Evolutionary conservation across 306 rosid species (phyloP).

Genomic region (Cucurbita argyrosperma): DNA sequence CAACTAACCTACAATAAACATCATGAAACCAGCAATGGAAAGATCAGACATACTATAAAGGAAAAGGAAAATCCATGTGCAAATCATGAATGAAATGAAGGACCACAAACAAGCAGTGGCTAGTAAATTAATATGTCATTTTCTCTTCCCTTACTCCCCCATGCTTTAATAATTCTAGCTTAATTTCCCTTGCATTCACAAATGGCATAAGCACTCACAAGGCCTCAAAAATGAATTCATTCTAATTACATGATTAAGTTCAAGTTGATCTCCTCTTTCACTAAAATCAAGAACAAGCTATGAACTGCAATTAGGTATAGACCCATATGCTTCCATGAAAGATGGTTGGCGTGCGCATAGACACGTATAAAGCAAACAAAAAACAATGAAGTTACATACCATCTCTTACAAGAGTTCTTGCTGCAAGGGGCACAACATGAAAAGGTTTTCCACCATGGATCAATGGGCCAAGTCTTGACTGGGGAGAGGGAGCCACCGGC

Average conservation of each 20-base stretch:
- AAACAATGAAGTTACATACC: conserved; percentile 28
- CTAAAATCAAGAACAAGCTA: not conserved
- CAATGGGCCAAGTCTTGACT: conserved; percentile 49
- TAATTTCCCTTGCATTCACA: not conserved
- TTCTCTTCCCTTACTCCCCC: not conserved
- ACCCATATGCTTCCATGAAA: not conserved
- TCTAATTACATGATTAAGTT: not conserved
- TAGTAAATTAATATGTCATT: not conserved
- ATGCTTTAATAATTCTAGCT: not conserved
- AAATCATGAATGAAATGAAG: not conserved
- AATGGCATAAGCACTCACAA: not conserved
- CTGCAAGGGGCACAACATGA: conserved; percentile 39
- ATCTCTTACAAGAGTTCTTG: conserved; percentile 63
- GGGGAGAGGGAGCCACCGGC: conserved; percentile 51
- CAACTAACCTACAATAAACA: not conserved
- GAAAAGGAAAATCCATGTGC: not conserved
- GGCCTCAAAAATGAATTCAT: not conserved
- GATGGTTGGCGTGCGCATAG: not conserved
- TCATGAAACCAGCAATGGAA: not conserved
- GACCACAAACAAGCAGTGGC: not conserved
- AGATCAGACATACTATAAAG: too few relatives aligned
- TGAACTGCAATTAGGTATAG: not conserved
- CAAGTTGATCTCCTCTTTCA: not conserved
- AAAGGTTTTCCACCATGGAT: conserved; percentile 80
- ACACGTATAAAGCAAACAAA: not conserved